Evolutionary conservation across 164 flowering plant genomes (phyloP).

Genomic region (Houttuynia cordata): DNA sequence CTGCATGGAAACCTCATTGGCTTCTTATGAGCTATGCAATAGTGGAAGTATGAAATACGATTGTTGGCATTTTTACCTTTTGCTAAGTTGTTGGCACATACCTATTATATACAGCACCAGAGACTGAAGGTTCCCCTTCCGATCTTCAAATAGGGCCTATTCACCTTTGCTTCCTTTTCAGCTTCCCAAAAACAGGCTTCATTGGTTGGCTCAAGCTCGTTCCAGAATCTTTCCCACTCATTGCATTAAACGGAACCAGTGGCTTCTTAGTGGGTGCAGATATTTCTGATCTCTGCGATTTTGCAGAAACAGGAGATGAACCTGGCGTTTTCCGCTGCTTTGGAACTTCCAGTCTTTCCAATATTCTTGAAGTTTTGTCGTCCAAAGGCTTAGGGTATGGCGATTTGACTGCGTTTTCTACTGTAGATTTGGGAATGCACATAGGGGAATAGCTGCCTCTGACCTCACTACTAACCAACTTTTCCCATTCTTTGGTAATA

Average conservation of each 20-base stretch:
- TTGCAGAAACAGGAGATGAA: conserved; percentile 15
- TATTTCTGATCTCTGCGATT: conserved; percentile 12
- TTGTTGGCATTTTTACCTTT: no score
- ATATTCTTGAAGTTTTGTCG: conserved; percentile 62
- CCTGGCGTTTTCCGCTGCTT: conserved; percentile 34
- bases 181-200: conserved; percentile 62
- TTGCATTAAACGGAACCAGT: conserved; percentile 27
- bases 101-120: no score
- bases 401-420: conserved; percentile 16
- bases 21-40: no score
- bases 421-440: conserved; percentile 19
- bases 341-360: conserved; percentile 78
- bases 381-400: conserved; percentile 33
- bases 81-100: no score
- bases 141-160: not conserved
- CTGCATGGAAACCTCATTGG: no score
- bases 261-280: conserved; percentile 32
- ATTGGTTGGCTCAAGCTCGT: conserved; percentile 38
- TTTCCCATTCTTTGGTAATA: conserved; percentile 70
- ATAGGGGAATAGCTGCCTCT: conserved; percentile 30
- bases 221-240: conserved; percentile 15
- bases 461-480: conserved; percentile 43
- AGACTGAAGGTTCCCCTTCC: no score
- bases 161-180: conserved; percentile 39
- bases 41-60: no score